Conservation (phyloP, 1,284 basidiomycete genomes). For the Termitomyces sp. region DNA sequence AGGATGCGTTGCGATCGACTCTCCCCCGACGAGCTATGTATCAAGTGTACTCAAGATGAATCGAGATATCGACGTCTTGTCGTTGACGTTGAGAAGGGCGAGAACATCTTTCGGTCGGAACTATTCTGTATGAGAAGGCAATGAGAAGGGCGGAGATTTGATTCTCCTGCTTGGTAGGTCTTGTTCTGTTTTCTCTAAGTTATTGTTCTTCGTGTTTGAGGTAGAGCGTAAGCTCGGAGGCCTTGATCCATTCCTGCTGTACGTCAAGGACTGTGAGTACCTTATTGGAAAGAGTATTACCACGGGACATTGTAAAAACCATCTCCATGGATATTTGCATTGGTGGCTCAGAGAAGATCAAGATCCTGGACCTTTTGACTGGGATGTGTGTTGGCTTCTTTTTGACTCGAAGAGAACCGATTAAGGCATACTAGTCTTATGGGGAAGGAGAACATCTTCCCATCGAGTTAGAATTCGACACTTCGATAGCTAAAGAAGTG, state of each 20-base stretch:
- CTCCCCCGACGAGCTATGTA: too few species aligned
- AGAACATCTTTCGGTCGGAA: constrained; percentile 75
- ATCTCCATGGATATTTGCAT: constrained; percentile 76
- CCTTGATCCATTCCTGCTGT: constrained; percentile 79
- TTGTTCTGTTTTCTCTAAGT: constrained; percentile 31
- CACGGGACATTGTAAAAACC: constrained; percentile 83
- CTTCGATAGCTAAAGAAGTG: constrained; percentile 67
- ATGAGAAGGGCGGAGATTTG: too few species aligned
- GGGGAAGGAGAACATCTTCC: constrained; percentile 80
- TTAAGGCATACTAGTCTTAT: constrained; percentile 59
- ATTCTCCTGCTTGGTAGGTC: too few species aligned
- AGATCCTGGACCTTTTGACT: constrained; percentile 73
- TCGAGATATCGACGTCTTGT: constrained; percentile 84
- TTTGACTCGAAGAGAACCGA: neutral
- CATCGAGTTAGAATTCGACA: constrained; percentile 80
- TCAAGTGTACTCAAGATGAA: too few species aligned
- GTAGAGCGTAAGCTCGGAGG: constrained; percentile 81
- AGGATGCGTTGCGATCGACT: too few species aligned
- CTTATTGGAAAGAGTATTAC: constrained; percentile 82
- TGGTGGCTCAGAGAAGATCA: constrained; percentile 57
- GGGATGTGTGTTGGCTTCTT: constrained; percentile 50
- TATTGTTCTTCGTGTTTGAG: neutral
- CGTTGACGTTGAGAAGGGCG: constrained; percentile 70
- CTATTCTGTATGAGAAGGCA: constrained; percentile 47
- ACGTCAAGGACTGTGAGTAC: constrained; percentile 75